Evolutionary conservation across 2,329 filamentous ascomycete species (phyloP).

Genomic region (Ophiostoma populinum): DNA sequence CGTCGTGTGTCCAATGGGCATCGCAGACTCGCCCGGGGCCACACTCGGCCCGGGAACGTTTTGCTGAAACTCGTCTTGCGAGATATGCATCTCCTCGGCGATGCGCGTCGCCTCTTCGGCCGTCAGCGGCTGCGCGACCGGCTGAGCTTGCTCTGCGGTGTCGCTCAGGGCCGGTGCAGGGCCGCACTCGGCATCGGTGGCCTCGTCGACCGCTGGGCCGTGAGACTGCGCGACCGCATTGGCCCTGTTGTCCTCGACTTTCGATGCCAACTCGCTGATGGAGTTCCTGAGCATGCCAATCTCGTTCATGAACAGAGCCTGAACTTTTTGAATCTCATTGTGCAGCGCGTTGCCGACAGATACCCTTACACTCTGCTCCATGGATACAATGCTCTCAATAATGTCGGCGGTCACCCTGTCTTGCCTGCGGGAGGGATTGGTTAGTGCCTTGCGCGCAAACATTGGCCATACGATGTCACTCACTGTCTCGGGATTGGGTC

Average conservation of each 20-base stretch:
- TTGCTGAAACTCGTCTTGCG: slow-evolving; percentile 30
- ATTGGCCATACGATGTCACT: too few species aligned
- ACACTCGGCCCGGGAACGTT: slow-evolving; percentile 31
- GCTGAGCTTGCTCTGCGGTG: too few species aligned
- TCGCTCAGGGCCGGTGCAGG: too few species aligned
- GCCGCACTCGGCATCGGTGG: too few species aligned
- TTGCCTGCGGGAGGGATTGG: slow-evolving; percentile 21
- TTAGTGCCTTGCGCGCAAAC: not conserved
- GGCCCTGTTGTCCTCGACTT: too few species aligned
- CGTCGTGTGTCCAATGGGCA: slow-evolving; percentile 76
- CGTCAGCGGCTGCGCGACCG: slow-evolving; percentile 9
- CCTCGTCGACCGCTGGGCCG: too few species aligned
- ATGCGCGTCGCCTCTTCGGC: slow-evolving; percentile 17
- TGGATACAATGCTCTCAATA: slow-evolving; percentile 29
- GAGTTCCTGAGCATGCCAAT: not conserved
- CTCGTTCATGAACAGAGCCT: not conserved
- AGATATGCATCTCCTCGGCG: slow-evolving; percentile 19
- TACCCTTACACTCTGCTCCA: too few species aligned
- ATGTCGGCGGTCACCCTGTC: slow-evolving; percentile 46
- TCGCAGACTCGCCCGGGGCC: slow-evolving; percentile 44
- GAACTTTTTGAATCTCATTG: not conserved
- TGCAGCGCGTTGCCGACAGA: too few species aligned
- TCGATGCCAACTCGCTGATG: too few species aligned
- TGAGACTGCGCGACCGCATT: too few species aligned
- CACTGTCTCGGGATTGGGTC: slow-evolving; percentile 86